These are phyloP conservation scores for Neurospora sp. DNA, from an alignment of 2,329 filamentous ascomycete species.

Conservation along the genomic window DNA sequence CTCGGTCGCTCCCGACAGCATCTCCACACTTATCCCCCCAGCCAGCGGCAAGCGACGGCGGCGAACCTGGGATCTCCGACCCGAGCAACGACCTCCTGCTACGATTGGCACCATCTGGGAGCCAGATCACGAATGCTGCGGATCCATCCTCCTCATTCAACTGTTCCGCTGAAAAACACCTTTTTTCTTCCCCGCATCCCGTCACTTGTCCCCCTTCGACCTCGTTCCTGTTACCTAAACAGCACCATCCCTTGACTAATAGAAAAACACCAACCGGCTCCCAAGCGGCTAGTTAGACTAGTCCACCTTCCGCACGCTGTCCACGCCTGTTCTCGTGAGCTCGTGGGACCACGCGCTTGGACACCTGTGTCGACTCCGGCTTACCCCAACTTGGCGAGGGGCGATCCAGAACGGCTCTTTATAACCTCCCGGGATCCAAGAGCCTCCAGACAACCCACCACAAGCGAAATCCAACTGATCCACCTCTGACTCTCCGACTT, in stretches of 20 bases:
- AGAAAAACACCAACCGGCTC: conserved; percentile 26
- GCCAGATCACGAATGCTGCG: conserved; percentile 12
- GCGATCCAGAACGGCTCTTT: neutral
- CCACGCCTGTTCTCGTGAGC: neutral
- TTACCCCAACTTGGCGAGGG: neutral
- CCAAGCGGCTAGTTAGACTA: conserved; percentile 1
- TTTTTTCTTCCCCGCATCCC: conserved; percentile 29
- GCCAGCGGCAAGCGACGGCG: neutral
- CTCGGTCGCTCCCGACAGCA: neutral
- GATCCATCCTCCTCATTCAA: neutral
- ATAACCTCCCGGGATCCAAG: neutral
- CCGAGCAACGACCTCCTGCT: neutral
- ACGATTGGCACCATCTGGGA: conserved; percentile 3
- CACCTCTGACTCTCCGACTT: conserved; percentile 4
- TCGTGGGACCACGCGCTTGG: neutral
- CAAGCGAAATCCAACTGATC: neutral
- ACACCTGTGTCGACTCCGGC: neutral
- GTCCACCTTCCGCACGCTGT: neutral
- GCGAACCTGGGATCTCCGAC: neutral
- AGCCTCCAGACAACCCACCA: neutral
- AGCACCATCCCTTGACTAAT: conserved; percentile 35
- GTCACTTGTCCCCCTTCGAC: conserved; percentile 15
- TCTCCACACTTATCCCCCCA: neutral
- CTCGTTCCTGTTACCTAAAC: conserved; percentile 35
- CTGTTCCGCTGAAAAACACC: neutral